Evolutionary conservation across 2,329 filamentous ascomycete genomes (phyloP), one percentile per base, ranked within the genome.

Genomic region (Neonectria hederae): DNA sequence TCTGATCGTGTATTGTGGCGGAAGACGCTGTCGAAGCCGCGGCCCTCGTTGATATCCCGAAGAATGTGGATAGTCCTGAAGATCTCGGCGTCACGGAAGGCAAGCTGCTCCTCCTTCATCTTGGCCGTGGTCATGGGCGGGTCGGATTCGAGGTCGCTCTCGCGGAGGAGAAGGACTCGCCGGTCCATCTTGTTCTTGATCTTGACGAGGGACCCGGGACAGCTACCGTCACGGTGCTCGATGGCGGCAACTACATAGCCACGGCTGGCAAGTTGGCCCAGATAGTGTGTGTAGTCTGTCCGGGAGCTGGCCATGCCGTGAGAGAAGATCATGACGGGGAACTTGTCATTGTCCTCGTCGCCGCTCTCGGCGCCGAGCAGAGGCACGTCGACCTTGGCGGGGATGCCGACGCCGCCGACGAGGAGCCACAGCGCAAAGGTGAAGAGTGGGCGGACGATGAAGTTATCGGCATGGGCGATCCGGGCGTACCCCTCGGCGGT

Each of bases 191-290:
- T 58, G 49, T 73, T 75, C 10, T 75, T 68, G 59, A 71, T 69
- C 66, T 70, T 76, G 59, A 86, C 74, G 38, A 80, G 58, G 2
- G 80, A 79, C 0, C 83, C 83, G 0, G 84, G 84, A 13, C 79
- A 81, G 60, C 82, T 84, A 8, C 84, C 84, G 61, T 86, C 84
- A 43, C 84, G 81, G 69, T 86, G 84, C 70, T 86, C 84, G 11
- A 86, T 63, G 35, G 83, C 81, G 40, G 82, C 84, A 30, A 86
- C 80, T 17, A 86, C 74, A 54, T 81, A 78, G 9, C 84, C 84
- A 1, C 80, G 78, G n/a, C 81, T 83, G 9, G 84, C 83, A 1
- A 86, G 76, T 62, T 84, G 82, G 62, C 83, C 82, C 17, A 83
- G 77, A 68, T 82, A 86, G 71, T 84, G 78, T 0, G 83, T 84